Percentiles rank a stretch among this genome's conserved stretches.
phyloP scores from a whole-genome alignment of 75 land plant species.

The Pinus taeda region DNA sequence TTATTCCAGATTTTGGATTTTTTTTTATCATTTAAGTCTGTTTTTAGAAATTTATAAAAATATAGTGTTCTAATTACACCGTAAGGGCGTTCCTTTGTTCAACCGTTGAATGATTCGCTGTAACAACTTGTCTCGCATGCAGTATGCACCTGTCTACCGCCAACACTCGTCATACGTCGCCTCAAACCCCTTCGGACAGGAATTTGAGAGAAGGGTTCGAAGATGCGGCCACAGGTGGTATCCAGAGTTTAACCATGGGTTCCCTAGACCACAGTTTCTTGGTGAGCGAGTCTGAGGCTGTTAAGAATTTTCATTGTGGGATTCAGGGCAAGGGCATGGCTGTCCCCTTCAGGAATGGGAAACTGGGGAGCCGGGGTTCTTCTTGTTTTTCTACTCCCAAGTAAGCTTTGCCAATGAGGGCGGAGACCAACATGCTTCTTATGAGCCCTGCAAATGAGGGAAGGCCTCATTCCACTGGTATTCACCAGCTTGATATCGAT shows the following conservation, averaged over 20 bases:
- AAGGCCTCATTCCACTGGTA: conserved; percentile 57
- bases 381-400: too few relatives aligned
- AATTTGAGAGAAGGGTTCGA: conserved; percentile 58
- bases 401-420: conserved; percentile 65
- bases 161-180: too few relatives aligned
- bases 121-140: too few relatives aligned
- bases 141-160: too few relatives aligned
- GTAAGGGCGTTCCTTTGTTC: too few relatives aligned
- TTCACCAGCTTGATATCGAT: conserved; percentile 90
- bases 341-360: conserved; percentile 30
- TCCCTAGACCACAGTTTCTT: conserved; percentile 91
- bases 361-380: too few relatives aligned
- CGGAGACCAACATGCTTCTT: conserved; percentile 87
- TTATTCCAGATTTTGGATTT: too few relatives aligned
- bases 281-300: conserved; percentile 77
- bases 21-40: too few relatives aligned
- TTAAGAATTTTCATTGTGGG: conserved; percentile 71
- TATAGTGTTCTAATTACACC: too few relatives aligned
- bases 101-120: too few relatives aligned
- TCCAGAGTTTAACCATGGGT: conserved; percentile 89
- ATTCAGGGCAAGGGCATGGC: conserved; percentile 84
- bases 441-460: conserved; percentile 77
- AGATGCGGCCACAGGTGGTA: conserved; percentile 70
- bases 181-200: conserved; percentile 4
- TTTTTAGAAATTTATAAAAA: too few relatives aligned